These are phyloP conservation scores for Russula sp. DNA, from an alignment of 768 basidiomycete genomes.

Conservation along the genomic window DNA sequence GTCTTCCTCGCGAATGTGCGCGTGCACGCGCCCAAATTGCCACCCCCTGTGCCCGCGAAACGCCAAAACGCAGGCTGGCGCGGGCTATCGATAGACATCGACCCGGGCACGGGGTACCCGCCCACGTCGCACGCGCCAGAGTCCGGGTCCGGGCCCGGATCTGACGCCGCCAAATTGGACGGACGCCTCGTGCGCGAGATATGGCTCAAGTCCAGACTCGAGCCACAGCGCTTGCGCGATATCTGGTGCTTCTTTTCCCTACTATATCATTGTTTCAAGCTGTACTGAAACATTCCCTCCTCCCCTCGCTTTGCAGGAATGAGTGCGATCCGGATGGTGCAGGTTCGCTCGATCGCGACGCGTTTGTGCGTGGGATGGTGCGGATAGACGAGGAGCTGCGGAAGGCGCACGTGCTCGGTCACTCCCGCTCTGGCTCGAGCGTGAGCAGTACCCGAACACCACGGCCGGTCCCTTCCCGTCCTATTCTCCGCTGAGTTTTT, in stretches of 20 bases:
- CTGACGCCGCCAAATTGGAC: constrained; percentile 38
- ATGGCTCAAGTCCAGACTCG: constrained; percentile 52
- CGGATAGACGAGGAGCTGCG: constrained; percentile 70
- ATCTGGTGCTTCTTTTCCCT: constrained; percentile 49
- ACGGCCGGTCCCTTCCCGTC: constrained; percentile 3
- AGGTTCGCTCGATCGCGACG: constrained; percentile 52
- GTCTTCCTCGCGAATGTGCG: constrained; percentile 26
- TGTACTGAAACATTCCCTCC: not conserved
- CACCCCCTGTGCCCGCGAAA: constrained; percentile 32
- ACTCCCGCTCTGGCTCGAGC: not conserved
- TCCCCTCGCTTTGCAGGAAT: constrained; percentile 35
- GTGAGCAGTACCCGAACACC: not conserved
- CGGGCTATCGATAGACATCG: constrained; percentile 51
- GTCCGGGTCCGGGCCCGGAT: constrained; percentile 26
- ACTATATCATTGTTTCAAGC: not conserved
- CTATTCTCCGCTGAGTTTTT: constrained; percentile 10
- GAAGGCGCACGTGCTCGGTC: constrained; percentile 34
- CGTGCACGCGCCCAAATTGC: constrained; percentile 22
- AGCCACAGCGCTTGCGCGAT: constrained; percentile 39
- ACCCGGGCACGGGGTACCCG: too few relatives aligned
- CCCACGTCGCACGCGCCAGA: not conserved
- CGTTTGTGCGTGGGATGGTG: constrained; percentile 71
- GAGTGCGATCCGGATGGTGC: constrained; percentile 50
- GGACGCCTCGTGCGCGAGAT: constrained; percentile 49
- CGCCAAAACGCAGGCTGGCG: constrained; percentile 64